Percentiles rank a stretch among this genome's conserved stretches.
These are phyloP conservation scores for Saccharomyces hybrid DNA, from an alignment of 1,139 yeast species.

Conservation along the genomic window DNA sequence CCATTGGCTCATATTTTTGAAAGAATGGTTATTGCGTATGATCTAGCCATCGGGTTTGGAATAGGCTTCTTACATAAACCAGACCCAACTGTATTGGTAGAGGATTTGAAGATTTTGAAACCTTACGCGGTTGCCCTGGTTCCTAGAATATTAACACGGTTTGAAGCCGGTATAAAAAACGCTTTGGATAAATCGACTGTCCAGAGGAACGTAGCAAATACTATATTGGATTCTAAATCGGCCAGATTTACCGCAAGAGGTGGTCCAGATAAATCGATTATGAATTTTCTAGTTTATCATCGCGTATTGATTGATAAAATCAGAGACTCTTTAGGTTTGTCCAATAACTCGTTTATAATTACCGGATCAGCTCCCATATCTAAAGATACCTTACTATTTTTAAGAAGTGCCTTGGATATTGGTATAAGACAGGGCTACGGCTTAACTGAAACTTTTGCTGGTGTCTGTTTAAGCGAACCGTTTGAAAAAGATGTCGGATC, in stretches of 20 bases:
- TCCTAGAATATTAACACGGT: slow-evolving; percentile 58
- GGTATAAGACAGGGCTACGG: slow-evolving; percentile 73
- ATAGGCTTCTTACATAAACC: slow-evolving; percentile 44
- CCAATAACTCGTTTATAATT: slow-evolving; percentile 38
- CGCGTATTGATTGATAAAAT: slow-evolving; percentile 44
- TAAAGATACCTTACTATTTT: slow-evolving; percentile 49
- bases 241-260: slow-evolving; percentile 34
- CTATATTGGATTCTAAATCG: slow-evolving; percentile 35
- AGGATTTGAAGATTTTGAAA: slow-evolving; percentile 48
- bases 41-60: slow-evolving; percentile 32
- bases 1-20: slow-evolving; percentile 72
- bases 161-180: slow-evolving; percentile 47
- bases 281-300: slow-evolving; percentile 38
- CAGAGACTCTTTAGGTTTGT: slow-evolving; percentile 52
- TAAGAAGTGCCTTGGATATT: slow-evolving; percentile 53
- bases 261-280: slow-evolving; percentile 28
- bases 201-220: slow-evolving; percentile 32
- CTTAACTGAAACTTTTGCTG: slow-evolving; percentile 68
- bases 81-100: slow-evolving; percentile 40
- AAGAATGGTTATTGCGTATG: slow-evolving; percentile 30
- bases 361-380: slow-evolving; percentile 76
- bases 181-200: slow-evolving; percentile 29
- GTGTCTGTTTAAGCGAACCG: slow-evolving; percentile 41
- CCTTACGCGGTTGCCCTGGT: slow-evolving; percentile 52
- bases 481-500: slow-evolving; percentile 49